Conservation (phyloP, 192 early-diverging fungal species). For the Spizellomyces punctatus region DNA sequence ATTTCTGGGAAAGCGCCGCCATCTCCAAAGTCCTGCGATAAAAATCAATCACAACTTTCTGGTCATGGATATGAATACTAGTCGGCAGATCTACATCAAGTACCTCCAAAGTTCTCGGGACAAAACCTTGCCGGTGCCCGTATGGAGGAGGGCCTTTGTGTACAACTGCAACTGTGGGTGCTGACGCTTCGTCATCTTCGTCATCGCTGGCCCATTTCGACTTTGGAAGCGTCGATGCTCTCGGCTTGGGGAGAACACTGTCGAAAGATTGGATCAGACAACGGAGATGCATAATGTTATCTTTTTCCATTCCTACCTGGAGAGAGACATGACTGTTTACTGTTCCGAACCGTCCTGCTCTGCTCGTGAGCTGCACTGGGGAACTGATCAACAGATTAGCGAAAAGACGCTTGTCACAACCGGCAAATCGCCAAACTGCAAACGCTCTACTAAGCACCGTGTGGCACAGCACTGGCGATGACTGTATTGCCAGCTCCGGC, state of each 20-base stretch:
- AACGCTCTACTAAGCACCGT: too few relatives aligned
- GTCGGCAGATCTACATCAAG: background rate
- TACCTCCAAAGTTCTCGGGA: slow-evolving; percentile 69
- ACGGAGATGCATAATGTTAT: too few relatives aligned
- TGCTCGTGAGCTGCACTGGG: too few relatives aligned
- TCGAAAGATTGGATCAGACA: too few relatives aligned
- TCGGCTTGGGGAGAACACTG: slow-evolving; percentile 33
- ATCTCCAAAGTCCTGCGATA: slow-evolving; percentile 83
- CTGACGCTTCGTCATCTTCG: slow-evolving; percentile 32
- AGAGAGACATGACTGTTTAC: slow-evolving; percentile 11
- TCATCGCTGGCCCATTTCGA: slow-evolving; percentile 43
- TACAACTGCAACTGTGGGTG: slow-evolving; percentile 4
- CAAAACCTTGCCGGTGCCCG: slow-evolving; percentile 76
- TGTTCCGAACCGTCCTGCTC: too few relatives aligned
- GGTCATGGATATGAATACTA: background rate
- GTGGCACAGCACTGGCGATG: too few relatives aligned
- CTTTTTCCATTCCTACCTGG: slow-evolving; percentile 1
- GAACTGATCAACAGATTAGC: too few relatives aligned
- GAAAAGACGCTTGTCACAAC: too few relatives aligned
- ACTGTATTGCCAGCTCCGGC: too few relatives aligned
- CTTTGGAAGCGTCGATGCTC: slow-evolving; percentile 16
- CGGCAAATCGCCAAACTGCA: too few relatives aligned
- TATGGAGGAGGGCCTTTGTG: slow-evolving; percentile 67
- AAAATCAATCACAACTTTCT: background rate
- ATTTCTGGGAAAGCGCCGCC: slow-evolving; percentile 98